Evolutionary conservation across 805 yeast species (phyloP), one percentile per base, ranked within the genome.

Genomic region (Candida silvatica): DNA sequence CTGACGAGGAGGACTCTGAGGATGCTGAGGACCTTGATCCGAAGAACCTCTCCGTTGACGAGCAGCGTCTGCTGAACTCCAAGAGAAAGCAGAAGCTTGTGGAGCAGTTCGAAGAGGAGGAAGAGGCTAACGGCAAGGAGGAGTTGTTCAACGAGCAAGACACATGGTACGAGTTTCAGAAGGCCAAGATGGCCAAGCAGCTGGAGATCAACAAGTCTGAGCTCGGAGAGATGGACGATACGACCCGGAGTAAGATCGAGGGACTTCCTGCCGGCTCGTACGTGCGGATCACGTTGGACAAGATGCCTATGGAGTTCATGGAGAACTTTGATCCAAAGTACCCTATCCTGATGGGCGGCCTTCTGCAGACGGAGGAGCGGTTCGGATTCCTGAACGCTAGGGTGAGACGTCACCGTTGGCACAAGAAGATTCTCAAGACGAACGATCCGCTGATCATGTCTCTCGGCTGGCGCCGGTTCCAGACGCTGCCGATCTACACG

Each of bases 361-460:
- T 92, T 38, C 64, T 90, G 40, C 76, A 92, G 25, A 85, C 95
- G 4, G 99, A 92, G 55, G 81, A 87, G 38, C 71, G 94, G 52
- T 90, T 88, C 54, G 99, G 98, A 5, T 80, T 83, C 51, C 68
- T 87, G 63, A 90, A 85, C 53, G 96, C 85, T 32, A 77, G 97
- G 64, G 76, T 92, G 41, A 87, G 96, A 75, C 79, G 96, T 61
- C 99, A 92, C 57, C 78, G 98, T 66, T 92, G 99, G 99, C 97
- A 92, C 62, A 90, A 87, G 55, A 87, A 87, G 69, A 85, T 94
- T 39, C 67, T 92, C 49, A 92, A 92, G 59, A 76, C 97, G 7
- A 94, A 86, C 53, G 99, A 92, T 62, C 98, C 99, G 1, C 67
- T 94, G 45, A 86, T 92, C 36, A 57, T 92, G 32, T 90, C 97